Conservation (phyloP, 768 basidiomycete genomes). For the Lanmaoa rubissima region DNA sequence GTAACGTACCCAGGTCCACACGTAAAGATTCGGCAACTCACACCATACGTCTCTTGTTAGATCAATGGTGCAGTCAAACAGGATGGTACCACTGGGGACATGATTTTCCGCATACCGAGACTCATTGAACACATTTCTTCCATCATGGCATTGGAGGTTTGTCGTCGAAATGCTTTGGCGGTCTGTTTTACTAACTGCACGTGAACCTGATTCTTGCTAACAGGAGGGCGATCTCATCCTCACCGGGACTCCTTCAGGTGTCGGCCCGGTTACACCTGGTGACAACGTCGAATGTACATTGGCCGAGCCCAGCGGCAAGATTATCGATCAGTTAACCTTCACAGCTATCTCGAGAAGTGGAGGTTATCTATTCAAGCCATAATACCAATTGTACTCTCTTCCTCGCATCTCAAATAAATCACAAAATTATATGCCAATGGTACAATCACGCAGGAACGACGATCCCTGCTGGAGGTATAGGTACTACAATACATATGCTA, state of each 20-base stretch:
- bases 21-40: neutral
- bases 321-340: slow-evolving; percentile 64
- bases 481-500: slow-evolving; percentile 13
- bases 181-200: neutral
- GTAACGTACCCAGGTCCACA: slow-evolving; percentile 33
- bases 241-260: slow-evolving; percentile 91
- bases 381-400: slow-evolving; percentile 6
- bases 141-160: slow-evolving; percentile 94
- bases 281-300: slow-evolving; percentile 79
- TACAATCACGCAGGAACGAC: slow-evolving; percentile 12
- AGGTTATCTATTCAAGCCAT: slow-evolving; percentile 56
- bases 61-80: slow-evolving; percentile 85
- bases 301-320: slow-evolving; percentile 49
- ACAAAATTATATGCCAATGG: slow-evolving; percentile 14
- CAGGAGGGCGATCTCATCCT: slow-evolving; percentile 91
- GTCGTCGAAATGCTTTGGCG: slow-evolving; percentile 7
- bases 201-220: neutral
- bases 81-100: slow-evolving; percentile 79
- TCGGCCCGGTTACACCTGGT: slow-evolving; percentile 72
- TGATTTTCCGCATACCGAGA: slow-evolving; percentile 89
- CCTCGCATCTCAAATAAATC: neutral
- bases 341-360: slow-evolving; percentile 62
- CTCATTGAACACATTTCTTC: slow-evolving; percentile 90
- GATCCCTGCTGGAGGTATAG: slow-evolving; percentile 14
- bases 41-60: slow-evolving; percentile 35